Percentiles rank a stretch among this genome's conserved stretches.
Conservation (phyloP, 352 stramenopile species). For the Globisporangium barbulae region DNA sequence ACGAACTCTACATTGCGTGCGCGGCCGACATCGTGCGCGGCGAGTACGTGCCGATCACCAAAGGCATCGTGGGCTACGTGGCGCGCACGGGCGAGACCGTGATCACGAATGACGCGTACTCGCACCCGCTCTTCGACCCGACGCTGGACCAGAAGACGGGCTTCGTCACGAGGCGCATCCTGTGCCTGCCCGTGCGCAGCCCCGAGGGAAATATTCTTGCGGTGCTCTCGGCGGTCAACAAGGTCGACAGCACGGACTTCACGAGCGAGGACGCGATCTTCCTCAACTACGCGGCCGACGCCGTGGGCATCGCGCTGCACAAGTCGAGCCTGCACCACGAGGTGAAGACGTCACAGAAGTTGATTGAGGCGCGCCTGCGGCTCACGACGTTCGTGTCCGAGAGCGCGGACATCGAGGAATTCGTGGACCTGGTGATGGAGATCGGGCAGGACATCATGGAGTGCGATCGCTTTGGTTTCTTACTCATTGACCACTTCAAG, state of each 20-base stretch:
- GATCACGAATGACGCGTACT: constrained; percentile 66
- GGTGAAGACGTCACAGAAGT: constrained; percentile 69
- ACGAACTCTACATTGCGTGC: constrained; percentile 65
- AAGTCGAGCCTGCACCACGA: constrained; percentile 64
- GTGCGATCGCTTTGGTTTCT: constrained; percentile 62
- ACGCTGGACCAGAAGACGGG: constrained; percentile 66
- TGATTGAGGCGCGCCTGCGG: constrained; percentile 59
- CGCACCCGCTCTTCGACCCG: constrained; percentile 59
- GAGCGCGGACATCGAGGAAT: constrained; percentile 56
- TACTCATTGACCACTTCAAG: constrained; percentile 77
- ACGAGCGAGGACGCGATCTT: constrained; percentile 63
- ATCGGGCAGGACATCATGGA: constrained; percentile 76
- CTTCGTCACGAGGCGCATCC: constrained; percentile 54
- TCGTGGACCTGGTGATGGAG: constrained; percentile 69
- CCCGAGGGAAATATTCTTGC: constrained; percentile 56
- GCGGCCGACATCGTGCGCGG: constrained; percentile 57
- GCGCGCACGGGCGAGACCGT: constrained; percentile 61
- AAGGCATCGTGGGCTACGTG: constrained; percentile 65
- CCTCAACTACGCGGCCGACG: constrained; percentile 69
- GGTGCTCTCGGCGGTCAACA: constrained; percentile 69
- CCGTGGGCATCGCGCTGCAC: constrained; percentile 63
- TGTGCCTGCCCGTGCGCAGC: constrained; percentile 60
- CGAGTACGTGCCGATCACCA: constrained; percentile 67
- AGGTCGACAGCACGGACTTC: constrained; percentile 70
- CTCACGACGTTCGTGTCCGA: constrained; percentile 63